phyloP scores from a whole-genome alignment of 371 early-diverging fungal genomes.

The Mortierella sp. region DNA sequence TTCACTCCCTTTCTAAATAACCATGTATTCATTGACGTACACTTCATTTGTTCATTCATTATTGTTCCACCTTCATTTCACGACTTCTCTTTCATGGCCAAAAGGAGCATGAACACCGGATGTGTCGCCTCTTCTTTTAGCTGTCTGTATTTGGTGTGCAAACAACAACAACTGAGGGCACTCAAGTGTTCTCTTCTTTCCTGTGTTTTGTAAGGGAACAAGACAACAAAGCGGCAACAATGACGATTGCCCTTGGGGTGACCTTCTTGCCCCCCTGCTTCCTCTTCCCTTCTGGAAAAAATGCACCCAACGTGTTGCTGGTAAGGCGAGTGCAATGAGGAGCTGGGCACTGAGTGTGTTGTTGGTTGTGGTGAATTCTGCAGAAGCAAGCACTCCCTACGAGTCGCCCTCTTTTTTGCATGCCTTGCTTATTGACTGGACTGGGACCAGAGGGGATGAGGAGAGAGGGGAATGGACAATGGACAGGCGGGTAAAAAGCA shows the following conservation, averaged over 20 bases:
- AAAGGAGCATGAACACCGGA: background rate
- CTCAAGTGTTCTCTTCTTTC: background rate
- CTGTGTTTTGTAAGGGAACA: background rate
- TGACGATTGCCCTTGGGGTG: background rate
- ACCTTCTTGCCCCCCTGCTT: no score
- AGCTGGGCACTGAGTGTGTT: no score
- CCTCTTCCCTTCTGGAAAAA: no score
- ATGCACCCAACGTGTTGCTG: no score
- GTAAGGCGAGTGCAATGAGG: no score
- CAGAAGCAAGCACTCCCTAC: background rate
- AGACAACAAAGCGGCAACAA: background rate
- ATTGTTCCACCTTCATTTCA: background rate
- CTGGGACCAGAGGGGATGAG: background rate
- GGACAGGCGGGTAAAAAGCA: slow-evolving; percentile 2
- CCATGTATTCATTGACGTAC: background rate
- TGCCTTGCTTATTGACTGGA: background rate
- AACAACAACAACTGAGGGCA: background rate
- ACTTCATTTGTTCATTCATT: background rate
- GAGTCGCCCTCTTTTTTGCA: background rate
- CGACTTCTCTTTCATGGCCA: background rate
- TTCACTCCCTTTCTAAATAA: background rate
- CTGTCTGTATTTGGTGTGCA: background rate
- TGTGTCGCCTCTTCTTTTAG: background rate
- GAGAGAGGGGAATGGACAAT: background rate
- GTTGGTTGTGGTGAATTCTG: background rate